Percentiles rank a stretch among this genome's conserved stretches.
phyloP scores from a whole-genome alignment of 2,329 filamentous ascomycete genomes.

The Claviceps monticola region DNA sequence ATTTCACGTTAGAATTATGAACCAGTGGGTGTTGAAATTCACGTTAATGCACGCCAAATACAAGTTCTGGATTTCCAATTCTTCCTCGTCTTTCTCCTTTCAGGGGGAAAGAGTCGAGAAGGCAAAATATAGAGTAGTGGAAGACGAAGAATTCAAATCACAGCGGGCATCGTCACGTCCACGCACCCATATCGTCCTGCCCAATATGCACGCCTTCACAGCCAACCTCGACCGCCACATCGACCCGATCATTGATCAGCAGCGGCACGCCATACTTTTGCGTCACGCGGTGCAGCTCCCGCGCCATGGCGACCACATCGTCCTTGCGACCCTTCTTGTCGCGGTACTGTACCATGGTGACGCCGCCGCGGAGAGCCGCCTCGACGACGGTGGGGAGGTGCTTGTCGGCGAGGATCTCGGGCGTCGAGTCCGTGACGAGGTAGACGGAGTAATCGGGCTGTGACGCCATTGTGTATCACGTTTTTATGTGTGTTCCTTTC shows the following conservation, averaged over 20 bases:
- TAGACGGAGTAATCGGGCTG: conserved; percentile 67
- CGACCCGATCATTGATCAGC: conserved; percentile 84
- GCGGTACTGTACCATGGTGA: conserved; percentile 77
- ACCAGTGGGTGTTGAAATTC: background rate
- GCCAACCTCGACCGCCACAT: conserved; percentile 71
- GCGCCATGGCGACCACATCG: conserved; percentile 55
- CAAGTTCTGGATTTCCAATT: too few species aligned
- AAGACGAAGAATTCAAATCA: background rate
- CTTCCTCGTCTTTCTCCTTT: background rate
- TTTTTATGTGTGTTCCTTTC: background rate
- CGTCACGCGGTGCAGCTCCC: conserved; percentile 58
- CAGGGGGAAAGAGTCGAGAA: background rate
- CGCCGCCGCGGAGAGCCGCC: conserved; percentile 62
- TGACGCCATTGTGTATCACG: background rate
- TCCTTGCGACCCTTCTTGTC: conserved; percentile 74
- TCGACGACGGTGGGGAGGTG: conserved; percentile 63
- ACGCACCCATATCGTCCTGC: conserved; percentile 76
- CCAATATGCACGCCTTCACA: conserved; percentile 91
- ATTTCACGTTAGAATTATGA: background rate
- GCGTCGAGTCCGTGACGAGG: conserved; percentile 87
- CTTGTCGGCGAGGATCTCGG: conserved; percentile 59
- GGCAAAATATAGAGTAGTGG: too few species aligned
- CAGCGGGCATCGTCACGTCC: background rate
- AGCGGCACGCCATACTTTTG: conserved; percentile 57
- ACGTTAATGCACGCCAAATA: background rate